A percentile compares a stretch with the other conserved stretches of the same genome.
Conservation (phyloP, 2,329 filamentous ascomycete genomes). For the Aspergillus transmontanensis region DNA sequence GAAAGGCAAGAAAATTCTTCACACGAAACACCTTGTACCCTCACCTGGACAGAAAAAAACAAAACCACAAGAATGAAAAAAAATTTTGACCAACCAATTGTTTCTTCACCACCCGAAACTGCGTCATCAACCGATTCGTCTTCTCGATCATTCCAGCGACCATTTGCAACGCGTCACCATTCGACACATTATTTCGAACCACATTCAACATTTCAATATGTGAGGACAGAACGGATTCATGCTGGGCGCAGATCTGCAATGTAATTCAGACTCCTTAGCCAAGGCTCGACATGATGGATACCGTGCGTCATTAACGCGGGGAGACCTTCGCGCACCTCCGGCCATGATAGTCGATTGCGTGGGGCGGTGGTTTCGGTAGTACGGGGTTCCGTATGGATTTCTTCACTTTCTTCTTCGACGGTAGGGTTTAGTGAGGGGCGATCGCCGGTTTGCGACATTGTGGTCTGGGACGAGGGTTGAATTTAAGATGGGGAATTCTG, state of each 20-base stretch:
- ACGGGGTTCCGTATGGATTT: background rate
- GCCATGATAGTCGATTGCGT: constrained; percentile 17
- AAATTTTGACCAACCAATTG: constrained; percentile 32
- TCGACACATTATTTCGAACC: constrained; percentile 34
- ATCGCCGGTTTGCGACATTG: constrained; percentile 8
- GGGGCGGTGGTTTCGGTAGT: background rate
- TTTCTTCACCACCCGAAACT: constrained; percentile 38
- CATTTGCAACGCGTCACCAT: constrained; percentile 31
- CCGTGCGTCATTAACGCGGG: background rate
- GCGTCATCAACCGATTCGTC: constrained; percentile 40
- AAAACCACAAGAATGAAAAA: background rate
- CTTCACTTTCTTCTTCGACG: constrained; percentile 18
- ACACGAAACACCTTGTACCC: too few relatives aligned
- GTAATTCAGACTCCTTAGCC: background rate
- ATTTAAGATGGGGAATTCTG: constrained; percentile 12
- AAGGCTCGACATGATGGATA: background rate
- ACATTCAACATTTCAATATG: constrained; percentile 43
- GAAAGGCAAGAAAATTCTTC: background rate
- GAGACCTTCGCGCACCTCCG: constrained; percentile 22
- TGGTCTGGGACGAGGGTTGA: constrained; percentile 15
- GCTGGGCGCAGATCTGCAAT: constrained; percentile 41
- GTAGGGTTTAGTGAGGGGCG: constrained; percentile 17
- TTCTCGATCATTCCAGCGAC: constrained; percentile 43
- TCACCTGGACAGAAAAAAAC: too few relatives aligned
- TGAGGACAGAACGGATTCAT: constrained; percentile 42